Evolutionary conservation across 1,139 yeast genomes (phyloP), one percentile per base, ranked within the genome.

Genomic region (Hemisphaericaspora lyxosophila): DNA sequence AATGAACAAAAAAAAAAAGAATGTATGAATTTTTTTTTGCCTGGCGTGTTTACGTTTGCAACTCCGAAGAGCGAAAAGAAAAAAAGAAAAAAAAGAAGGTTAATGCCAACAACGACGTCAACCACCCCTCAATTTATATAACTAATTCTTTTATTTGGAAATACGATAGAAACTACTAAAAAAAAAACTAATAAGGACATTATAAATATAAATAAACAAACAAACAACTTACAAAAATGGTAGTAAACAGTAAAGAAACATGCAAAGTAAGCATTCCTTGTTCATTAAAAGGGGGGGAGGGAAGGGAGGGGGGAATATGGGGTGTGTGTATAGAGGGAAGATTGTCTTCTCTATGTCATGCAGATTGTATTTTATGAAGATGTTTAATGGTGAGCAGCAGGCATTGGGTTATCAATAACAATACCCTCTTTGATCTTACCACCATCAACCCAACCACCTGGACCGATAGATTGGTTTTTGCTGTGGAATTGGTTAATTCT

Each of bases 381-480:
- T 13, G 30, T 39, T n/a, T 38, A n/a, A 14, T 56, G 60, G 54
- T 70, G 76, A 43, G 62, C 65, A 41, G 70, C 59, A 32, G 77
- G 77, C 40, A 70, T 54, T 42, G 87, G 85, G 53, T 80, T 77
- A 39, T 80, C 85, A 36, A 75, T 67, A 38, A 85, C 89, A 46
- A 60, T 61, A 49, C 95, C 95, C 44, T 81, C 81, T 49, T 65
- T 64, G 40, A 86, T 73, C 43, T 71, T 71, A 39, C 87, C 78
- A 26, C 72, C 74, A 31, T 75, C 73, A 40, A 80, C 73, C 95
- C 95, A 86, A 32, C 95, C 95, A 57, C 95, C 95, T 44, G 75
- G 73, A 17, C 71, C 57, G 35, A 82, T 74, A 19, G 71, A 60
- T 40, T 76, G 65, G 34, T 58, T 53, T 22, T 51, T 43, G 12